phyloP scores from a whole-genome alignment of 352 stramenopile genomes.

The Thalassiosira mediterranea region DNA sequence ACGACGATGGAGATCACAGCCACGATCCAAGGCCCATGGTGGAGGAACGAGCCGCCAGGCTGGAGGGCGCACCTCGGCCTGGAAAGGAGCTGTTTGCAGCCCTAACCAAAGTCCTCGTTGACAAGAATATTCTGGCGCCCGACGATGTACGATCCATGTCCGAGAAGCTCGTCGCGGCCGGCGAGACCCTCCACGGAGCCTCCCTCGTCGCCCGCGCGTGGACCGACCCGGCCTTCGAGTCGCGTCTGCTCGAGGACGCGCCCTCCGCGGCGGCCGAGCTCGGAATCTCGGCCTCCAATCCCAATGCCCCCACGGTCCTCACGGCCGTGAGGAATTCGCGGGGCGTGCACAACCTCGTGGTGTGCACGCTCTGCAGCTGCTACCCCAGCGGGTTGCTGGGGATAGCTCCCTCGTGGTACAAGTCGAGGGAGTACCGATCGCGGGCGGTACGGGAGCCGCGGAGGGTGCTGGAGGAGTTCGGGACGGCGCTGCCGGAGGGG shows the following conservation, averaged over 20 bases:
- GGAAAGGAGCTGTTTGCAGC: conserved; percentile 57
- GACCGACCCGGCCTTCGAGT: conserved; percentile 60
- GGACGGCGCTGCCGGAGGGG: conserved; percentile 28
- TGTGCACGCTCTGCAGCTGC: conserved; percentile 80
- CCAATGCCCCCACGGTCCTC: conserved; percentile 72
- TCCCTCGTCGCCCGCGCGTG: conserved; percentile 68
- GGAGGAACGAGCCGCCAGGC: conserved; percentile 52
- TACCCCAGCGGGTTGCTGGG: conserved; percentile 72
- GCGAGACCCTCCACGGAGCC: conserved; percentile 40
- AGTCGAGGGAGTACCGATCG: conserved; percentile 68
- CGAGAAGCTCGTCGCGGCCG: conserved; percentile 56
- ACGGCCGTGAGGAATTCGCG: conserved; percentile 62
- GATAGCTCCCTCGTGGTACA: conserved; percentile 81
- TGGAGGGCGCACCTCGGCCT: conserved; percentile 48
- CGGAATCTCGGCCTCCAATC: conserved; percentile 67
- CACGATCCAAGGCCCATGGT: conserved; percentile 49
- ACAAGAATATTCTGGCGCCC: conserved; percentile 49
- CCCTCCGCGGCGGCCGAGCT: conserved; percentile 60
- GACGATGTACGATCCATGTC: conserved; percentile 60
- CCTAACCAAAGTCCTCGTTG: conserved; percentile 54
- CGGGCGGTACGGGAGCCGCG: conserved; percentile 70
- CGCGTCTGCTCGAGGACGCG: conserved; percentile 61
- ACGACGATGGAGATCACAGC: no score
- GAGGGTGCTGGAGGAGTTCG: conserved; percentile 69
- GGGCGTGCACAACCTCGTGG: conserved; percentile 69